Evolutionary conservation across 257 asterid species (phyloP), one percentile per base, ranked within the genome.

Genomic region (Solanum pennellii): DNA sequence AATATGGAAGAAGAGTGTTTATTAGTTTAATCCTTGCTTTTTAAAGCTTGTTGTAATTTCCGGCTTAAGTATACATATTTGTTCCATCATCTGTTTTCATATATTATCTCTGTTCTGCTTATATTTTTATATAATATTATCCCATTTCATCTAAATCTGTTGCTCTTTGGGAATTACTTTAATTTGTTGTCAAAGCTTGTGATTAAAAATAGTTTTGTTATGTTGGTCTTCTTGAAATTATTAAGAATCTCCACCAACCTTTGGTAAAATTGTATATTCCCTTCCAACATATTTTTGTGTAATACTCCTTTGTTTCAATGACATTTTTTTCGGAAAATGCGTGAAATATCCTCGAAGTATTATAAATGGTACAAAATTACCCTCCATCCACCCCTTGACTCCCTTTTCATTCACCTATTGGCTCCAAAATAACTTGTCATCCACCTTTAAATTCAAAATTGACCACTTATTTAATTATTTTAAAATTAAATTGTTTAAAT

Each of bases 1-100:
- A 5, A 20, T 6, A 18, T 49, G 15, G 29, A 82, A 29, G 68
- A 39, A 20, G 45, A 73, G 29, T 59, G 44, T 45, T 45, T 45
- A 41, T 44, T 73, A 27, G 27, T 14, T 44, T n/a, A 27, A 33
- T 80, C 75, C 13, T 33, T 83, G 49, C 25, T 85, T 85, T 27
- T 41, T 23, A 33, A 82, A 82, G 80, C 84, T 56, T 72, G 20
- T 20, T 29, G 15, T 25, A 72, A 15, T 85, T 68, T 86, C 80
- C 84, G 33, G 45, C 42, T 77, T 60, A 76, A 69, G 72, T 62
- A 82, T 41, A 35, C 59, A 60, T 86, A 80, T 29, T 59, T 82
- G 25, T 65, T 59, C 59, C 60, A 29, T 56, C 2, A 56, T 14
- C 87, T 45, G 86, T 83, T 60, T 74, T 60, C 75, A 45, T 75